Evolutionary conservation across 805 yeast species (phyloP), one percentile per base, ranked within the genome.

Genomic region (Wickerhamiella kazuoi): DNA sequence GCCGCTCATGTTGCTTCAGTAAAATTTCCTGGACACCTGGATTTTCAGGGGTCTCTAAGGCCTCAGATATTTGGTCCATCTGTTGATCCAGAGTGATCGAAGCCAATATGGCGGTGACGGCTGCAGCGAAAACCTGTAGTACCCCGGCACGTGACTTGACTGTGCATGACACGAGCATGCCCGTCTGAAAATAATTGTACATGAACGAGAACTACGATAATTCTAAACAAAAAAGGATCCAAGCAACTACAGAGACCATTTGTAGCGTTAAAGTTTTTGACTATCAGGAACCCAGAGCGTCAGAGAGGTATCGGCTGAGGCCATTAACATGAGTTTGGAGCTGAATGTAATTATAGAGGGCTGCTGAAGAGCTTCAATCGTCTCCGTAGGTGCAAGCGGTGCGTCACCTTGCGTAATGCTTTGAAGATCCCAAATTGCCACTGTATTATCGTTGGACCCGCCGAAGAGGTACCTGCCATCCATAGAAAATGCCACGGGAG

Each of bases 401-500:
- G 46, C n/a, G 13, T 36, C 36, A 21, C 40, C 39, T 9, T 42
- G 24, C n/a, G 37, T 3, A 41, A 40, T 18, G 17, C 42, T 44
- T 11, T 50, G 48, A 38, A 54, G 41, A 46, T 73, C 73, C 75
- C 79, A 76, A 2, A 76, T 43, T 21, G 67, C 60, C 2, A 76
- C 52, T 18, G 61, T 60, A 13, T 72, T 72, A 39, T 69, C 68
- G 16, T 72, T 72, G 37, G 71, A 68, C 3, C 84, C 81, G 4
- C 74, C 73, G 30, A 72, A 55, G 0, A 76, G 69, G 47, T 57
- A 74, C 34, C 67, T 59, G 6, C 82, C 82, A 53, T 79, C 86
- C 7, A 82, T 80, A 0, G 81, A 63, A 31, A 76, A 68, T 16
- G 78, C 61, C 1, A 73, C 66, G 0, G 74, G 65, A 40, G 70